These are phyloP conservation scores for Bryoerythrophyllum caledonicum DNA, from an alignment of 225 moss, liverwort and hornwort genomes.

Conservation along the genomic window DNA sequence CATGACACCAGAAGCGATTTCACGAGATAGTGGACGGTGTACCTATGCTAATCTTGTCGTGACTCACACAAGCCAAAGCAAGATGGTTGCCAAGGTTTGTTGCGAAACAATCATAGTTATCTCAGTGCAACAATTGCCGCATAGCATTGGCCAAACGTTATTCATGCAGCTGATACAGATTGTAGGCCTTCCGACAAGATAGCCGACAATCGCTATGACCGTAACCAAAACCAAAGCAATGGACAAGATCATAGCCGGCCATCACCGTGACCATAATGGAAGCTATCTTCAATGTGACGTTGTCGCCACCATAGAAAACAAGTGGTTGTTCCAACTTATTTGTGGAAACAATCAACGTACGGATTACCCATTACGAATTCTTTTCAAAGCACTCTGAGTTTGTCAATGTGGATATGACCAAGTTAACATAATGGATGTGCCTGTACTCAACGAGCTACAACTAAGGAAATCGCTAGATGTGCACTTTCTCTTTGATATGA, in stretches of 20 bases:
- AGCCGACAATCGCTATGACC: not conserved
- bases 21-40: not conserved
- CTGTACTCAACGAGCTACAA: not conserved
- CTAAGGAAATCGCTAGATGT: not conserved
- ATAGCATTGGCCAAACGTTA: not conserved
- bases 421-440: not conserved
- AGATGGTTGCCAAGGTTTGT: not conserved
- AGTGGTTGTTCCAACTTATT: not conserved
- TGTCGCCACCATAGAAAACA: not conserved
- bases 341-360: not conserved
- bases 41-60: not conserved
- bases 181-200: not conserved
- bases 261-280: too few species aligned
- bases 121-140: not conserved
- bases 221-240: too few species aligned
- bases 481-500: not conserved
- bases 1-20: not conserved
- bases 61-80: not conserved
- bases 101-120: not conserved
- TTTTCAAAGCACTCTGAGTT: not conserved
- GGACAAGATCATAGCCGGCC: too few species aligned
- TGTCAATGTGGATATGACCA: not conserved
- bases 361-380: not conserved
- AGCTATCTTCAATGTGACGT: not conserved
- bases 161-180: not conserved